A percentile compares a stretch with the other conserved stretches of the same genome.
Evolutionary conservation across 192 early-diverging fungal species (phyloP).

Genomic region (Linnemannia zychae): DNA sequence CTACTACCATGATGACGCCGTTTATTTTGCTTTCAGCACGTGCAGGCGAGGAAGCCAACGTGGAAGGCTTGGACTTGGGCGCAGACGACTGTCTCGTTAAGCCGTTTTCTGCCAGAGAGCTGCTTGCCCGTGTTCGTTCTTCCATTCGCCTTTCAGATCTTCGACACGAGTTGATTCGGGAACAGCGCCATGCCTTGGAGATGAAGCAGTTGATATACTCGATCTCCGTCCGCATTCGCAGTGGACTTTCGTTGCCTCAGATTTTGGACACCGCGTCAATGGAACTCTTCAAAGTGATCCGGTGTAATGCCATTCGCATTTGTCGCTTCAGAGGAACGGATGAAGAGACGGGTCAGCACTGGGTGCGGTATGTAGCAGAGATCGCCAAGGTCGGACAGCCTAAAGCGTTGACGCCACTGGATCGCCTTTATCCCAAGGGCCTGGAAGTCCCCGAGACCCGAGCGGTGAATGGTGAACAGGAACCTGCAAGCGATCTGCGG

Average conservation of each 20-base stretch:
- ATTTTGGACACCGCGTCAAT: constrained; percentile 43
- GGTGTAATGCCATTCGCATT: constrained; percentile 52
- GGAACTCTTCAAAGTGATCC: constrained; percentile 55
- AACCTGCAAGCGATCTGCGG: constrained; percentile 25
- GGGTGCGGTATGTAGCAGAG: constrained; percentile 41
- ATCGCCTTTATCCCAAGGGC: constrained; percentile 40
- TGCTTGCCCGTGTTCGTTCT: constrained; percentile 66
- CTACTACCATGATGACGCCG: constrained; percentile 59
- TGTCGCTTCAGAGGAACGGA: constrained; percentile 37
- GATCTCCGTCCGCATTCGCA: constrained; percentile 50
- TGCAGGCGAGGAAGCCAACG: constrained; percentile 65
- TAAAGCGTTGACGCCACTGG: constrained; percentile 25
- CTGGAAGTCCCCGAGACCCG: constrained; percentile 10
- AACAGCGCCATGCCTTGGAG: constrained; percentile 50
- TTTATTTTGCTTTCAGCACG: constrained; percentile 71
- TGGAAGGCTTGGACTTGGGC: constrained; percentile 65
- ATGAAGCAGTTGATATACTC: constrained; percentile 59
- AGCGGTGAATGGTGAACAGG: constrained; percentile 10
- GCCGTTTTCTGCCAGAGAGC: constrained; percentile 63
- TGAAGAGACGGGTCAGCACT: constrained; percentile 39
- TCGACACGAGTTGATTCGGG: constrained; percentile 55
- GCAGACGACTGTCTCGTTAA: constrained; percentile 73
- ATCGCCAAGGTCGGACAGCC: constrained; percentile 38
- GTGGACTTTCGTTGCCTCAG: constrained; percentile 46
- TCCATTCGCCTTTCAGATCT: constrained; percentile 64